Conservation (phyloP, 2,329 filamentous ascomycete species). For the Pestalotiopsis sp. region DNA sequence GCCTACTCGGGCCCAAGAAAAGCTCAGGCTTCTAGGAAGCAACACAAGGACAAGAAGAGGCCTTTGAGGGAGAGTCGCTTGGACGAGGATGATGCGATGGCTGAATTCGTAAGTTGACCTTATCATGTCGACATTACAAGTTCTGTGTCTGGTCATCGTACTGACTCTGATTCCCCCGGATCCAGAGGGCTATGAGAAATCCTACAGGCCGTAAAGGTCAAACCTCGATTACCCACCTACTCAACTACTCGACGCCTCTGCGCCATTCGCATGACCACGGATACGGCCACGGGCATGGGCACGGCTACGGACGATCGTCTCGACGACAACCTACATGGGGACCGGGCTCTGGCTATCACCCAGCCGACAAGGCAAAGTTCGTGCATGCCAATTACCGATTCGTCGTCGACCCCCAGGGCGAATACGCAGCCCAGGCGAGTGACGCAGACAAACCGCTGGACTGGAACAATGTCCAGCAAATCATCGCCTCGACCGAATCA, state of each 20-base stretch:
- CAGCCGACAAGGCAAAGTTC: conserved; percentile 87
- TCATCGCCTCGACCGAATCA: conserved; percentile 87
- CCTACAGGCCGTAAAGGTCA: conserved; percentile 79
- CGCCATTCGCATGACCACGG: conserved; percentile 65
- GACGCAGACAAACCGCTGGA: conserved; percentile 90
- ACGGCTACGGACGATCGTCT: conserved; percentile 53
- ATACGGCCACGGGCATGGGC: conserved; percentile 52
- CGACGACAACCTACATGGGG: conserved; percentile 81
- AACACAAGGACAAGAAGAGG: conserved; percentile 81
- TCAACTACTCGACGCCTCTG: conserved; percentile 85
- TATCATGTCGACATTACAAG: background rate
- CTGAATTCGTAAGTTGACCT: conserved; percentile 63
- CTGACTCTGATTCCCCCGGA: conserved; percentile 9
- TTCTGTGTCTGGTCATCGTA: conserved; percentile 17
- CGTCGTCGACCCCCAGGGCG: conserved; percentile 80
- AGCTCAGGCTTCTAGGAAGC: conserved; percentile 74
- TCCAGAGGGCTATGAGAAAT: conserved; percentile 54
- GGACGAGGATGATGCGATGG: conserved; percentile 85
- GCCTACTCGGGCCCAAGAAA: conserved; percentile 64
- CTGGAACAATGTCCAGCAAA: conserved; percentile 88
- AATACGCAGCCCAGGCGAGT: conserved; percentile 78
- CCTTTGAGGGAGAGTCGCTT: conserved; percentile 55
- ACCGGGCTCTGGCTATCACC: conserved; percentile 85
- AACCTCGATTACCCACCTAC: conserved; percentile 94
- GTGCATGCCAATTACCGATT: conserved; percentile 98